Evolutionary conservation across 169 alveolate species (phyloP), one percentile per base, ranked within the genome.

Genomic region (Plasmodium knowlesi): DNA sequence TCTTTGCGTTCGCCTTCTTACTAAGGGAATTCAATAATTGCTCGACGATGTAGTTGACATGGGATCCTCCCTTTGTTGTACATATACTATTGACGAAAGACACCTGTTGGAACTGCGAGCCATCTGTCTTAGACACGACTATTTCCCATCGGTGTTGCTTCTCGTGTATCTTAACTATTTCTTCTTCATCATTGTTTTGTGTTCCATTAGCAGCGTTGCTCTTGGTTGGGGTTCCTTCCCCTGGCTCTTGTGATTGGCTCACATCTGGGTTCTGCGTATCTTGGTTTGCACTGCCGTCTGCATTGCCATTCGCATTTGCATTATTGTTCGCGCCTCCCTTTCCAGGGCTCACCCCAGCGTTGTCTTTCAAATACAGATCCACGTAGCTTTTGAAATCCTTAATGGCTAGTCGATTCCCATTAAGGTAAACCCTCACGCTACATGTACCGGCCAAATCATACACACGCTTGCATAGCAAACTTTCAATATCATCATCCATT

Each of bases 11-110:
- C 39, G 98, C 99, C 93, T 98, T 99, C 88, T 97, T 95, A 54
- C 96, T 92, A 30, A 99, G 96, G 6, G 99, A 98, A 80, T 97
- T 95, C 19, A 98, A 97, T 25, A 99, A 97, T 82, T 99, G 99
- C 86, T 99, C 99, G 1, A 98, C 95, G 2, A 99, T 99, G 95
- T 98, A 98, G 78, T 97, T 97, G 8, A 99, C 99, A 94, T 99
- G 99, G 1, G 99, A 98, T 6, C 99, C 99, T 0, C 99, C 99
- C 94, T 98, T 98, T 34, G 98, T 96, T 25, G 99, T 99, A 94
- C 99, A 97, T 54, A 99, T 99, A 72, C 99, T 97, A 96, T 99
- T 99, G 73, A 99, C 99, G 95, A 99, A 99, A 10, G 99, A 98
- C 32, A 99, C 99, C 95, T 99, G 99, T 78, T 98, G 98, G 93